Conservation (phyloP, 148 eudicot species). For the Hydrangea macrophylla region DNA sequence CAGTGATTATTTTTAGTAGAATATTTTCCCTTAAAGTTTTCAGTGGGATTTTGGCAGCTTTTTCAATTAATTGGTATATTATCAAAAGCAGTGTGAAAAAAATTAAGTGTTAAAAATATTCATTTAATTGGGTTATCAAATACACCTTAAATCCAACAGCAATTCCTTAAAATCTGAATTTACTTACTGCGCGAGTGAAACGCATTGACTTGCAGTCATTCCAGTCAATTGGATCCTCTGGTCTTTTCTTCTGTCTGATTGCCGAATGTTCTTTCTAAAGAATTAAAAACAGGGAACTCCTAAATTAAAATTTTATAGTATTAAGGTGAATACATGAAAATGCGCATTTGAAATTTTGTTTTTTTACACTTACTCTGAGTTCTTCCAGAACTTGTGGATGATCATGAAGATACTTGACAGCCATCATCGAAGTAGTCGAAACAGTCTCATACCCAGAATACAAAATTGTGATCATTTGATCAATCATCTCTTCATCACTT, state of each 20-base stretch:
- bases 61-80: too few relatives aligned
- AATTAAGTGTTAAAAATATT: too few relatives aligned
- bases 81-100: too few relatives aligned
- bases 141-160: not conserved
- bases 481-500: conserved; percentile 90
- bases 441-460: conserved; percentile 99
- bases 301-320: not conserved
- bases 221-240: conserved; percentile 79
- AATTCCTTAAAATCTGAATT: not conserved
- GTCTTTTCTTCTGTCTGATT: conserved; percentile 68
- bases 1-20: too few relatives aligned
- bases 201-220: conserved; percentile 86
- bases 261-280: conserved; percentile 80
- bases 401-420: conserved; percentile 97
- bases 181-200: conserved; percentile 92
- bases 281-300: not conserved
- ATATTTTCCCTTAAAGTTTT: too few relatives aligned
- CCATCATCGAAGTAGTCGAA: conserved; percentile 99
- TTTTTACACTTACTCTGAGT: conserved; percentile 56
- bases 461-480: conserved; percentile 85
- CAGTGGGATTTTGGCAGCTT: too few relatives aligned
- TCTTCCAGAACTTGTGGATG: conserved; percentile 87
- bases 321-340: not conserved
- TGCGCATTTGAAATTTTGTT: not conserved
- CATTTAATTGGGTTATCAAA: too few relatives aligned